Conservation (phyloP, 2,329 filamentous ascomycete species). For the Penicillium hesseltinei region DNA sequence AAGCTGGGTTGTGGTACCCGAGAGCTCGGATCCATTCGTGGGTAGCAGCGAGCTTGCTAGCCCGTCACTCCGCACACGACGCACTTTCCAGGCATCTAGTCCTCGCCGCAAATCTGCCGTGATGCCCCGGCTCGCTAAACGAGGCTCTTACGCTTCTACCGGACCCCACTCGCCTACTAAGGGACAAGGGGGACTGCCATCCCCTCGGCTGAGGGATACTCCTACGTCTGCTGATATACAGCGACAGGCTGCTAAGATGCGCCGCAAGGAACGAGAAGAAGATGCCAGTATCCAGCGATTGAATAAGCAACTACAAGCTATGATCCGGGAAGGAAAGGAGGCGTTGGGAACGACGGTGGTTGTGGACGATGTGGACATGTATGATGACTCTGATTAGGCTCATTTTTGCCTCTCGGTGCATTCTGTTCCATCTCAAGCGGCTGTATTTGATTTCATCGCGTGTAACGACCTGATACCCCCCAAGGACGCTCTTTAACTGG, state of each 20-base stretch:
- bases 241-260: conserved; percentile 67
- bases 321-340: conserved; percentile 86
- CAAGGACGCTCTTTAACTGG: conserved; percentile 13
- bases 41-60: conserved; percentile 12
- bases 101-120: conserved; percentile 27
- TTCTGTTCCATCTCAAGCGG: background rate
- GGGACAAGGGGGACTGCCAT: conserved; percentile 20
- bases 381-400: conserved; percentile 32
- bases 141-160: conserved; percentile 18
- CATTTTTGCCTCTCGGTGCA: background rate
- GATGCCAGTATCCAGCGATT: conserved; percentile 77
- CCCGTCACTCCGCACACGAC: conserved; percentile 19
- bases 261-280: conserved; percentile 71
- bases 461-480: conserved; percentile 27
- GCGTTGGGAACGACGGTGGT: conserved; percentile 75
- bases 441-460: conserved; percentile 10
- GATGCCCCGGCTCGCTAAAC: conserved; percentile 28
- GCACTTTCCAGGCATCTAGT: conserved; percentile 22
- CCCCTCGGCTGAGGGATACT: conserved; percentile 31
- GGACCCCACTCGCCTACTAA: conserved; percentile 26
- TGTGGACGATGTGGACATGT: conserved; percentile 52
- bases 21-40: conserved; percentile 18
- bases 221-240: conserved; percentile 61
- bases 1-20: conserved; percentile 68
- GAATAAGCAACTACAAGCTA: conserved; percentile 73